These are phyloP conservation scores for Pseudonitzschia delicatissima DNA, from an alignment of 108 stramenopile species.

Conservation along the genomic window DNA sequence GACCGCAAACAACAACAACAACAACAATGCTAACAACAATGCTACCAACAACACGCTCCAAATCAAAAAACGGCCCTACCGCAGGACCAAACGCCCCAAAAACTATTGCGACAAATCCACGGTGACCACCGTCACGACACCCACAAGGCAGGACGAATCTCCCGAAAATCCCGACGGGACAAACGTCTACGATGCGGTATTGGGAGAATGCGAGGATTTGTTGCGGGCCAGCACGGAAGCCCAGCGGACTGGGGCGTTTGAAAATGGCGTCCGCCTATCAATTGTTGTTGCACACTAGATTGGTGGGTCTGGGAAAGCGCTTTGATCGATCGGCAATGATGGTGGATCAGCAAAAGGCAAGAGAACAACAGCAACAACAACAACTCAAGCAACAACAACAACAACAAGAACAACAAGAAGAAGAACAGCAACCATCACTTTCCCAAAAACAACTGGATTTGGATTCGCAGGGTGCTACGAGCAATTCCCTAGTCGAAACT, in stretches of 20 bases:
- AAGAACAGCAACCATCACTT: not conserved
- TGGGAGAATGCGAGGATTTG: slow-evolving; percentile 74
- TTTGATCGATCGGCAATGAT: slow-evolving; percentile 57
- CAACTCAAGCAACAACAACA: slow-evolving; percentile 15
- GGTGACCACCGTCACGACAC: slow-evolving; percentile 37
- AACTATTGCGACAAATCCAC: slow-evolving; percentile 44
- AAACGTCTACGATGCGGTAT: slow-evolving; percentile 66
- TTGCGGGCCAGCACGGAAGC: slow-evolving; percentile 71
- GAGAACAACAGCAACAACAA: slow-evolving; percentile 24
- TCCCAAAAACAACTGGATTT: not conserved
- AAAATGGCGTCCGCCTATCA: slow-evolving; percentile 70
- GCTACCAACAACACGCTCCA: not conserved
- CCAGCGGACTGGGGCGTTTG: slow-evolving; percentile 70
- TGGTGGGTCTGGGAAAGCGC: slow-evolving; percentile 78
- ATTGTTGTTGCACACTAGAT: slow-evolving; percentile 68
- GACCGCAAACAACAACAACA: not conserved
- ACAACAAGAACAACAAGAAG: not conserved
- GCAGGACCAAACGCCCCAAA: slow-evolving; percentile 44
- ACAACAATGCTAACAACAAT: not conserved
- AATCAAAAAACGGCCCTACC: slow-evolving; percentile 39
- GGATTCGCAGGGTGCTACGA: not conserved
- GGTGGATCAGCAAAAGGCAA: slow-evolving; percentile 4
- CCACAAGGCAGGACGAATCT: slow-evolving; percentile 19
- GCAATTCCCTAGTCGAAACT: not conserved
- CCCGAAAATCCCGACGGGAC: slow-evolving; percentile 5